These are phyloP conservation scores for Naganishia onofrii DNA, from an alignment of 768 basidiomycete species.

Conservation along the genomic window DNA sequence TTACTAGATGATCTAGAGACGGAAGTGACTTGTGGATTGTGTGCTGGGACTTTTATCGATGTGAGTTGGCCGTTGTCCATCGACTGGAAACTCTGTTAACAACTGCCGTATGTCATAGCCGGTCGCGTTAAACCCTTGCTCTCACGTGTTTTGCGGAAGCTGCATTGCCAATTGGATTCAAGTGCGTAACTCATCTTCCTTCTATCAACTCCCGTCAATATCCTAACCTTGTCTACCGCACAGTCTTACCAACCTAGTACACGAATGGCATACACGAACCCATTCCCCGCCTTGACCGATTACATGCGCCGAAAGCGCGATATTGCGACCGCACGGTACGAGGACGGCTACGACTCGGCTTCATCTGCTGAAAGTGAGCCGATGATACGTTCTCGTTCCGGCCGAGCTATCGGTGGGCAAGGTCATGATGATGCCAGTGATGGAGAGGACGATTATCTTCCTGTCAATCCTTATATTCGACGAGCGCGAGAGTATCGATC, in stretches of 20 bases:
- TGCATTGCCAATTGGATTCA: conserved; percentile 25
- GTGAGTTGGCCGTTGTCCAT: not conserved
- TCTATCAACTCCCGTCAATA: not conserved
- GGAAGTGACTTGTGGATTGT: conserved; percentile 30
- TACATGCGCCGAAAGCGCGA: conserved; percentile 6
- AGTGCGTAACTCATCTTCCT: not conserved
- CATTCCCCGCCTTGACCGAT: conserved; percentile 14
- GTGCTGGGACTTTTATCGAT: conserved; percentile 29
- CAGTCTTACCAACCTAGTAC: conserved; percentile 28
- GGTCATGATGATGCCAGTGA: not conserved
- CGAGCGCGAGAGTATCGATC: conserved; percentile 1
- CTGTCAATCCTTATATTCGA: conserved; percentile 8
- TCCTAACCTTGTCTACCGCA: not conserved
- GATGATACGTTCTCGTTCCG: not conserved
- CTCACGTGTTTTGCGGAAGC: conserved; percentile 30
- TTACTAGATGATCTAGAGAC: conserved; percentile 26
- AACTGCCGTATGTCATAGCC: not conserved
- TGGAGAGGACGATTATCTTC: conserved; percentile 11
- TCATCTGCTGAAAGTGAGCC: conserved; percentile 1
- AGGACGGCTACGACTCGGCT: conserved; percentile 20
- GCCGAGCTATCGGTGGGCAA: not conserved
- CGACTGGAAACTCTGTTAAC: not conserved
- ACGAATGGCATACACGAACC: conserved; percentile 25
- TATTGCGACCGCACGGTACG: conserved; percentile 2
- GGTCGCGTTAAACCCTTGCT: conserved; percentile 24